Evolutionary conservation across 192 early-diverging fungal species (phyloP).

Genomic region (Glomus cerebriforme): DNA sequence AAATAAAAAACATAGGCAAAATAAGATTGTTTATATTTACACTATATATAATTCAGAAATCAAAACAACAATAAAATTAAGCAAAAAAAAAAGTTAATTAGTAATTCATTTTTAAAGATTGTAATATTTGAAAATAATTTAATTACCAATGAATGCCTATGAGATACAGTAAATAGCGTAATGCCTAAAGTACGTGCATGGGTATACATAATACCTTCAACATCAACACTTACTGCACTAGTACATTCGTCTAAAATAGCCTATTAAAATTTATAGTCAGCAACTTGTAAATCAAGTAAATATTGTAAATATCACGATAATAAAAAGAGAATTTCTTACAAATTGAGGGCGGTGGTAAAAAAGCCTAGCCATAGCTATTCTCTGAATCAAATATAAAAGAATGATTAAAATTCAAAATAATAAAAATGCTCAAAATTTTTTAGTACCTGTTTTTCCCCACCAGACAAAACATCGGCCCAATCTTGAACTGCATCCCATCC

Average conservation of each 20-base stretch:
- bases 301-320: background rate
- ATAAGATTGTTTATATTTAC: background rate
- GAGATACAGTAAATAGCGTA: conserved; percentile 66
- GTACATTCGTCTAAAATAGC: conserved; percentile 81
- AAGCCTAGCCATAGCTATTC: conserved; percentile 81
- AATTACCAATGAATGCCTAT: conserved; percentile 49
- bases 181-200: conserved; percentile 59
- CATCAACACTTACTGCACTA: conserved; percentile 76
- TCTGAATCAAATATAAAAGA: conserved; percentile 10
- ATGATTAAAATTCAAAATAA: background rate
- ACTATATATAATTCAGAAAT: background rate
- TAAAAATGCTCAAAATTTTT: background rate
- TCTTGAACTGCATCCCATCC: conserved; percentile 73
- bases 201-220: conserved; percentile 76
- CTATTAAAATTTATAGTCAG: conserved; percentile 22
- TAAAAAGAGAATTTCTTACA: conserved; percentile 44
- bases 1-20: background rate
- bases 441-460: conserved; percentile 74
- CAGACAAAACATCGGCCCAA: conserved; percentile 80
- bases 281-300: no score
- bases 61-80: background rate
- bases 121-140: background rate
- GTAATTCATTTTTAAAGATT: background rate
- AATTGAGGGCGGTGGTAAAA: conserved; percentile 84
- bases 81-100: background rate